Base-by-base conservation (phyloP, 1,284 basidiomycete genomes). In the Cutaneotrichosporon sp. region DNA sequence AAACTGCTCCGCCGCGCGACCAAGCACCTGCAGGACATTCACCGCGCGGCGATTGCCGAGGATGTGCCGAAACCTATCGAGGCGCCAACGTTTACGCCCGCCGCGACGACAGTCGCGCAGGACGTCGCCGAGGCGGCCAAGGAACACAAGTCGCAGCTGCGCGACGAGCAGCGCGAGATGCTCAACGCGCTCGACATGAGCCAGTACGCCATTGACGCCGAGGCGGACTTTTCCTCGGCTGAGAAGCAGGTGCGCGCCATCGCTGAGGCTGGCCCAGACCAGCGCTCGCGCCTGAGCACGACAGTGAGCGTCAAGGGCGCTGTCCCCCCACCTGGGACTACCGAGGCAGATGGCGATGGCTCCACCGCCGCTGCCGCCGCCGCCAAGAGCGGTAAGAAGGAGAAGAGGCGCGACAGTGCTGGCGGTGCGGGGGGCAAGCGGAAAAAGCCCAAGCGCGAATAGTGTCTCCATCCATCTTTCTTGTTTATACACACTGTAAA, bases 1-100 rank as follows among this genome's bases (percentile, higher is more conserved):
- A 97, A 98, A 77, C 80, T 91, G 30, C 78, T 97, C 49, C 84
- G 90, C 49, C 90, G 92, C 75, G 82, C 97, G 55, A 84, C 83
- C 60, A 88, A 87, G 64, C 79, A 82, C 26, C 76, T 98, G 45
- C 80, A 86, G 50, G 86, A 88, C 50, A 80, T 97, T 20, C 89
- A 90, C 68, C 89, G 88, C 72, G 81, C 78, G 12, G 85, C 84
- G 3, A 83, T 93, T 54, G 83, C 80, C 26, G 81, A 79, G 7
- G 78, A 79, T 63, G 77, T 84, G 12, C 79, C 81, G 4, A 52
- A 56, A 35, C 58, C 67, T 36, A 59, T 61, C 10, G 48, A 62
- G 44, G 43, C 43, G 18, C 40, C 46, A 7, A 39, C 38, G 15
- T 30, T 44, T 13, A 22, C 33, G 8, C 54, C 57, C 8, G 57